phyloP scores from a whole-genome alignment of 306 rosid species.

The Lagenaria siceraria region DNA sequence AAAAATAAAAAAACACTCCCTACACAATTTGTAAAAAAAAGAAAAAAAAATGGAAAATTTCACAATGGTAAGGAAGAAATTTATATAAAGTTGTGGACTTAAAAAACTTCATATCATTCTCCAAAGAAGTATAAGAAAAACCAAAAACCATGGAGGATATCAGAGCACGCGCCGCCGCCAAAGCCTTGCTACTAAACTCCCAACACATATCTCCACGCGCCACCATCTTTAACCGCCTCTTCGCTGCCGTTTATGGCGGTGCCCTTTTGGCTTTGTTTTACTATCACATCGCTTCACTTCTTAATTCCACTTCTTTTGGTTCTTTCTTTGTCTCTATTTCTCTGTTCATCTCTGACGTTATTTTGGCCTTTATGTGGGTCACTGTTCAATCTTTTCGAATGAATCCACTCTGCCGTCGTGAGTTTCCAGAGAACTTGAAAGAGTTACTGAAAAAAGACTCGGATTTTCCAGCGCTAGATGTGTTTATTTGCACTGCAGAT shows the following conservation, averaged over 20 bases:
- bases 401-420: constrained; percentile 15
- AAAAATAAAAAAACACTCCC: too few relatives aligned
- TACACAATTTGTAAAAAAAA: too few relatives aligned
- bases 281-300: constrained; percentile 13
- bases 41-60: too few relatives aligned
- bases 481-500: constrained; percentile 43
- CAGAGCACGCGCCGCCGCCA: background rate
- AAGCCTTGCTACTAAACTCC: constrained; percentile 12
- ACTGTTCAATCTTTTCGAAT: constrained; percentile 18
- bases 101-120: background rate
- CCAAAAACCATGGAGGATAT: background rate
- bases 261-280: constrained; percentile 21
- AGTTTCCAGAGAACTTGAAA: constrained; percentile 14
- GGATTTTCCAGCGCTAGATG: constrained; percentile 24
- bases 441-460: background rate
- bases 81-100: background rate
- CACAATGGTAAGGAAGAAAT: background rate
- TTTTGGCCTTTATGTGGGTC: constrained; percentile 21
- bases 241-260: constrained; percentile 8
- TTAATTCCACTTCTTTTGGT: constrained; percentile 4
- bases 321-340: constrained; percentile 16
- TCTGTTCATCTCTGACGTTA: constrained; percentile 21
- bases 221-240: constrained; percentile 14
- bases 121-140: background rate
- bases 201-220: constrained; percentile 1